Conservation (phyloP, 176 grass and related monocot species). For the Secale cereale region DNA sequence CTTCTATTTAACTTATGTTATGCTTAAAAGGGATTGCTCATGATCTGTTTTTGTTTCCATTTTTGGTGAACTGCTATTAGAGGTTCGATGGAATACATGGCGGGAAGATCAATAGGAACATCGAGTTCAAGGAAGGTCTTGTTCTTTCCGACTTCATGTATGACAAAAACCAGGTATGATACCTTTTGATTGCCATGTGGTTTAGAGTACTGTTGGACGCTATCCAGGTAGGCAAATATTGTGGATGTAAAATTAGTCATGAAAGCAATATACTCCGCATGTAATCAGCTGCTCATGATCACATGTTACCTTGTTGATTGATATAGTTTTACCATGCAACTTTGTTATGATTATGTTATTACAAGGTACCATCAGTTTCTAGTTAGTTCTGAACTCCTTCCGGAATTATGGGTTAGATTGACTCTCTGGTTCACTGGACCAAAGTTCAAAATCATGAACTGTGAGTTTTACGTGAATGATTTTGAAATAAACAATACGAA, state of each 20-base stretch:
- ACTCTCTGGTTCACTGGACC: not conserved
- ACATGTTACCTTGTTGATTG: conserved; percentile 15
- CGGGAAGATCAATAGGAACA: conserved; percentile 85
- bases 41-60: not conserved
- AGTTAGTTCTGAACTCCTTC: conserved; percentile 17
- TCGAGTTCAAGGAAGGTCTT: conserved; percentile 85
- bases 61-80: conserved; percentile 34
- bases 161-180: conserved; percentile 67
- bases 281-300: not conserved
- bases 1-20: conserved; percentile 12
- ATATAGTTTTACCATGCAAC: not conserved
- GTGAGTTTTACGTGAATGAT: not conserved
- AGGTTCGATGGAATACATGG: conserved; percentile 95
- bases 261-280: not conserved
- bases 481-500: not conserved
- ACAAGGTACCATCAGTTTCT: conserved; percentile 1
- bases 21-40: not conserved
- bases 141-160: conserved; percentile 86
- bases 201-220: not conserved
- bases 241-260: not conserved
- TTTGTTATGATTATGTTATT: not conserved
- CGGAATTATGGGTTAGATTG: conserved; percentile 5
- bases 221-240: not conserved
- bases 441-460: not conserved
- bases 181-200: not conserved